Evolutionary conservation across 352 stramenopile genomes (phyloP).

Genomic region (Plasmopara halstedii): DNA sequence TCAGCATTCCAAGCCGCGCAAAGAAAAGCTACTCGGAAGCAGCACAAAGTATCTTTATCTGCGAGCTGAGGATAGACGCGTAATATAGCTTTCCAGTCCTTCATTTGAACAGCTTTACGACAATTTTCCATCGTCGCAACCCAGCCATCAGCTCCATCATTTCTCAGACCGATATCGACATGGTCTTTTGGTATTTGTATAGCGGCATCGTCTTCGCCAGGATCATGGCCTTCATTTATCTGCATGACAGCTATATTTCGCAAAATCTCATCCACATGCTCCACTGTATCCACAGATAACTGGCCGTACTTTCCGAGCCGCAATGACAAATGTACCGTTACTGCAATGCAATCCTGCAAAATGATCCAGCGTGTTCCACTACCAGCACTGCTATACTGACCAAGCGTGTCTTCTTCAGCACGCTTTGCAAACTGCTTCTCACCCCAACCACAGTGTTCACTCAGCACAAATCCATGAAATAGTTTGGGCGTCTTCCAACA

Average conservation of each 20-base stretch:
- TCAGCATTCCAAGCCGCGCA: slow-evolving; percentile 76
- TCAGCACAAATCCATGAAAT: slow-evolving; percentile 67
- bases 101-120: slow-evolving; percentile 54
- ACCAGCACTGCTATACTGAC: slow-evolving; percentile 49
- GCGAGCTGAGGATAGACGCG: slow-evolving; percentile 54
- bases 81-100: slow-evolving; percentile 50
- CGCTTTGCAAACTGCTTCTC: slow-evolving; percentile 59
- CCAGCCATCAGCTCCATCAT: slow-evolving; percentile 40
- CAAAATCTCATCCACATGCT: slow-evolving; percentile 74
- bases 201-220: slow-evolving; percentile 32
- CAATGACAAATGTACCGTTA: slow-evolving; percentile 67
- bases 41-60: slow-evolving; percentile 47
- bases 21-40: slow-evolving; percentile 54
- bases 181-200: slow-evolving; percentile 13
- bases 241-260: slow-evolving; percentile 67
- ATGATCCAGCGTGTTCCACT: slow-evolving; percentile 60
- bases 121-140: slow-evolving; percentile 58
- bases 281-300: slow-evolving; percentile 61
- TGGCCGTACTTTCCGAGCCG: slow-evolving; percentile 53
- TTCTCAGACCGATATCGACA: slow-evolving; percentile 8
- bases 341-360: slow-evolving; percentile 63
- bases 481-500: slow-evolving; percentile 56
- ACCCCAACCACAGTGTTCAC: slow-evolving; percentile 55
- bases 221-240: slow-evolving; percentile 57
- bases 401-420: slow-evolving; percentile 65